Evolutionary conservation across 2,329 filamentous ascomycete genomes (phyloP).

Genomic region (Teratosphaeria zuluensis): DNA sequence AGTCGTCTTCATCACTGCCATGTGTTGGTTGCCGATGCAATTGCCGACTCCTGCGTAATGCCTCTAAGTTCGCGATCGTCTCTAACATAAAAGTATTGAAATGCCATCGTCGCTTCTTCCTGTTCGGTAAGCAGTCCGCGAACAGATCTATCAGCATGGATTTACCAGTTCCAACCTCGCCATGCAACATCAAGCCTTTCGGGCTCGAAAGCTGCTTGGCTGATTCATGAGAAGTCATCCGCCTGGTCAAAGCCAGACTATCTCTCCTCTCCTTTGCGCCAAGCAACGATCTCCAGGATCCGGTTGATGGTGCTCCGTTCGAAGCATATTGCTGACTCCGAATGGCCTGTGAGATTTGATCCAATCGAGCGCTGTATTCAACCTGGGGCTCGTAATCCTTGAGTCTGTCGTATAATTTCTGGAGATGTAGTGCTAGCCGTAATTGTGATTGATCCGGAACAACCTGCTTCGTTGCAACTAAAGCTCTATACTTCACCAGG

Average conservation of each 20-base stretch:
- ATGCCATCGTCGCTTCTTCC: conserved; percentile 66
- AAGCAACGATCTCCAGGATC: conserved; percentile 43
- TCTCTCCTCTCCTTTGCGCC: conserved; percentile 44
- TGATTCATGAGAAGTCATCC: conserved; percentile 61
- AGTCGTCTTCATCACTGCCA: conserved; percentile 38
- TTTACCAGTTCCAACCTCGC: conserved; percentile 75
- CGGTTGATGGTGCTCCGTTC: neutral
- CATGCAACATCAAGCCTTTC: conserved; percentile 64
- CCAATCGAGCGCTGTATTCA: conserved; percentile 58
- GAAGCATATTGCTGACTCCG: conserved; percentile 26
- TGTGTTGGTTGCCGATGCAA: neutral
- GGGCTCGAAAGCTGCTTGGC: conserved; percentile 65
- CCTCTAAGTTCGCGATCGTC: conserved; percentile 61
- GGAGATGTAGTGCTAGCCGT: conserved; percentile 56
- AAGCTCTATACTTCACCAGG: conserved; percentile 63
- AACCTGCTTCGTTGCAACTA: conserved; percentile 58
- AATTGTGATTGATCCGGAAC: conserved; percentile 49
- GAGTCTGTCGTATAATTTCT: conserved; percentile 63
- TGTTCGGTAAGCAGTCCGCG: conserved; percentile 65
- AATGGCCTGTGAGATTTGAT: conserved; percentile 43
- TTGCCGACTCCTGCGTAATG: conserved; percentile 40
- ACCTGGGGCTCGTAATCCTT: conserved; percentile 68
- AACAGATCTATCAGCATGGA: conserved; percentile 77
- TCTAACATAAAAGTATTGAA: conserved; percentile 84
- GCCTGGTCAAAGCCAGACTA: conserved; percentile 53